Percentiles rank a stretch among this genome's conserved stretches.
These are phyloP conservation scores for Ophiosphaerella herpotricha DNA, from an alignment of 2,329 filamentous ascomycete species.

Conservation along the genomic window DNA sequence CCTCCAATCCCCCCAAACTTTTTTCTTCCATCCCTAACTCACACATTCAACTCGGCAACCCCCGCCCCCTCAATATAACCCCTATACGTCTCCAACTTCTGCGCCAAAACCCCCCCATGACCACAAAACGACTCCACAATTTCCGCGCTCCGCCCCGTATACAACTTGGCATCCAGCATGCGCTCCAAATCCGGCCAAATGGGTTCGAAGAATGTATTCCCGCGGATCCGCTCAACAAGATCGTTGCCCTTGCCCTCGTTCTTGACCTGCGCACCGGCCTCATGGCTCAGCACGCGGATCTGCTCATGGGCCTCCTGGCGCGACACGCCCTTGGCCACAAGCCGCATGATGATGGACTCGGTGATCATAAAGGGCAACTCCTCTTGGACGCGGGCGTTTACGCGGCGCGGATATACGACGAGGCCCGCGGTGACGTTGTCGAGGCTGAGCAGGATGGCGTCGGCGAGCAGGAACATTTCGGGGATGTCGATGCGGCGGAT, in stretches of 20 bases:
- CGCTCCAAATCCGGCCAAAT: slow-evolving; percentile 71
- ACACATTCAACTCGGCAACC: slow-evolving; percentile 41
- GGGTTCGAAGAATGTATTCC: slow-evolving; percentile 72
- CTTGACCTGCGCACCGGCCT: slow-evolving; percentile 74
- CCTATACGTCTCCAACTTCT: slow-evolving; percentile 57
- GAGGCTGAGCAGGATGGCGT: slow-evolving; percentile 67
- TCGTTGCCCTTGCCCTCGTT: slow-evolving; percentile 77
- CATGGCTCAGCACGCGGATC: slow-evolving; percentile 77
- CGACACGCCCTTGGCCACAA: slow-evolving; percentile 70
- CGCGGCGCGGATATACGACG: slow-evolving; percentile 75
- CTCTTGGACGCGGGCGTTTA: slow-evolving; percentile 67
- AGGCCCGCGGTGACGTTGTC: slow-evolving; percentile 75
- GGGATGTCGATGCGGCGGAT: slow-evolving; percentile 63
- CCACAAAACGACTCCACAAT: slow-evolving; percentile 33
- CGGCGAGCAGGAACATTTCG: slow-evolving; percentile 55
- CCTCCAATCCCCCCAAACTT: too few species aligned
- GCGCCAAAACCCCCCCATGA: slow-evolving; percentile 17
- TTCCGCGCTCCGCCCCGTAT: slow-evolving; percentile 58
- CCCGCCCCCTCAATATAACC: slow-evolving; percentile 49
- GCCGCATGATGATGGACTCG: slow-evolving; percentile 63
- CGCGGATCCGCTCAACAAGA: slow-evolving; percentile 76
- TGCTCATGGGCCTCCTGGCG: slow-evolving; percentile 86
- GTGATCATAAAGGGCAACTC: slow-evolving; percentile 90
- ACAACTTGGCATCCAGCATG: slow-evolving; percentile 67
- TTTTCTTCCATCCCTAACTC: neutral